Percentiles rank a stretch among this genome's conserved stretches.
Conservation (phyloP, 163 green algal species). For the Coccomyxa subellipsoidea region DNA sequence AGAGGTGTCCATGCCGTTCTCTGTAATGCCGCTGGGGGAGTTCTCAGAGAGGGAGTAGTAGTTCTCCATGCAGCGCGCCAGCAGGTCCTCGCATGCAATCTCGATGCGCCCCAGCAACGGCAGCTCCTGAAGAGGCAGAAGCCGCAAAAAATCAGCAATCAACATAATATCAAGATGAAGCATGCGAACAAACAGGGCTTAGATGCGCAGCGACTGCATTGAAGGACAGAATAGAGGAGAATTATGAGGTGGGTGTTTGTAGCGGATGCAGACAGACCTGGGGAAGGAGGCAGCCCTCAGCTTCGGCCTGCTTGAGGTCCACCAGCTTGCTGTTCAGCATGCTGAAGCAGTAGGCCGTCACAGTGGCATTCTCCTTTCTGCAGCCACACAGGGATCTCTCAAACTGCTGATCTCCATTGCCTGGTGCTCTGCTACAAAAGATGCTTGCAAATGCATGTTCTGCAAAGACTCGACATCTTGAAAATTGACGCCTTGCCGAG, state of each 20-base stretch:
- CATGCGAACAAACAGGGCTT: background rate
- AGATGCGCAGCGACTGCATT: background rate
- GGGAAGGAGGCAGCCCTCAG: constrained; percentile 43
- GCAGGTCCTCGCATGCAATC: constrained; percentile 45
- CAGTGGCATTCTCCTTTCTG: constrained; percentile 47
- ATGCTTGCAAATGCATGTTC: no score
- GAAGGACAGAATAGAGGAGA: no score
- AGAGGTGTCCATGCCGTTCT: constrained; percentile 29
- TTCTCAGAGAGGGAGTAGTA: constrained; percentile 58
- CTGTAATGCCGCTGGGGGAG: constrained; percentile 30
- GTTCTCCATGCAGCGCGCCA: constrained; percentile 61
- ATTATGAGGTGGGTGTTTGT: background rate
- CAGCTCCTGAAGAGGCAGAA: constrained; percentile 33
- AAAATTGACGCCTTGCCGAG: no score
- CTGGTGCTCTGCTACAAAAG: no score
- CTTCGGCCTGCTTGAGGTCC: constrained; percentile 54
- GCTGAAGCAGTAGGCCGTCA: constrained; percentile 60
- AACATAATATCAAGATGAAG: no score
- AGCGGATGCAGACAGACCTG: constrained; percentile 24
- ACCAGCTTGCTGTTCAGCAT: constrained; percentile 51
- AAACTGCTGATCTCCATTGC: no score
- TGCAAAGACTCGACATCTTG: no score
- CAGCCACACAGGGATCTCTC: background rate
- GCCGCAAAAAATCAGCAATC: no score
- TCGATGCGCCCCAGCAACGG: constrained; percentile 50